These are phyloP conservation scores for Penicillium sp. DNA, from an alignment of 2,329 filamentous ascomycete species.

Conservation along the genomic window DNA sequence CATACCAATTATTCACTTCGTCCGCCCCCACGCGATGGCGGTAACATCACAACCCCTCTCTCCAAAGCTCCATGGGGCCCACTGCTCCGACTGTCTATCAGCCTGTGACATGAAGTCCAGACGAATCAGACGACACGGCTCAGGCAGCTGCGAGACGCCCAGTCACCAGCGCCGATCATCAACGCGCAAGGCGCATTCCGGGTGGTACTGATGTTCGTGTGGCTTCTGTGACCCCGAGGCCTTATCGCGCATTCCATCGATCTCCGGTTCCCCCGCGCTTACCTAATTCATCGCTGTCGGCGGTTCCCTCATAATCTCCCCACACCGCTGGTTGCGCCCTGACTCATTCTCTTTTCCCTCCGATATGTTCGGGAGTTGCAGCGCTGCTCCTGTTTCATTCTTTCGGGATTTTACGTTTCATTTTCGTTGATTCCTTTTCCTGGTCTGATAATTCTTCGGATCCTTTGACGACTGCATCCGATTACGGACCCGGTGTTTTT, in stretches of 20 bases:
- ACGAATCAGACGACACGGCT: conserved; percentile 10
- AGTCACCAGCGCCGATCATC: conserved; percentile 11
- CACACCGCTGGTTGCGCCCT: conserved; percentile 14
- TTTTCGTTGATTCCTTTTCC: conserved; percentile 3
- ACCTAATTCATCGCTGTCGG: conserved; percentile 26
- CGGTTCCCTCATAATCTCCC: conserved; percentile 22
- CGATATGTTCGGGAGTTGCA: conserved; percentile 7
- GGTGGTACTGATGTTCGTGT: not conserved
- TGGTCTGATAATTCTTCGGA: not conserved
- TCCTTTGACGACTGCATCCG: conserved; percentile 15
- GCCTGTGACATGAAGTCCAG: conserved; percentile 7
- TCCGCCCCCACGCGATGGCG: not conserved
- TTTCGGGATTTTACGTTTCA: not conserved
- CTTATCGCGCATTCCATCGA: conserved; percentile 7
- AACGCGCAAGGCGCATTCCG: not conserved
- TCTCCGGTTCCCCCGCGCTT: conserved; percentile 21
- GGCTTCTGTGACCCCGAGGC: not conserved
- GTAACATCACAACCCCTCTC: too few relatives aligned
- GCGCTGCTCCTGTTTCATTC: not conserved
- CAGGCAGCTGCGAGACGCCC: conserved; percentile 7
- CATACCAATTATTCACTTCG: not conserved
- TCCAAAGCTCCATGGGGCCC: not conserved
- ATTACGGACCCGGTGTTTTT: conserved; percentile 16
- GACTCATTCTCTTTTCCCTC: conserved; percentile 10
- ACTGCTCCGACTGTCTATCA: conserved; percentile 2